Base-by-base conservation (phyloP, 75 land plant species). In the Pinus albicaulis region DNA sequence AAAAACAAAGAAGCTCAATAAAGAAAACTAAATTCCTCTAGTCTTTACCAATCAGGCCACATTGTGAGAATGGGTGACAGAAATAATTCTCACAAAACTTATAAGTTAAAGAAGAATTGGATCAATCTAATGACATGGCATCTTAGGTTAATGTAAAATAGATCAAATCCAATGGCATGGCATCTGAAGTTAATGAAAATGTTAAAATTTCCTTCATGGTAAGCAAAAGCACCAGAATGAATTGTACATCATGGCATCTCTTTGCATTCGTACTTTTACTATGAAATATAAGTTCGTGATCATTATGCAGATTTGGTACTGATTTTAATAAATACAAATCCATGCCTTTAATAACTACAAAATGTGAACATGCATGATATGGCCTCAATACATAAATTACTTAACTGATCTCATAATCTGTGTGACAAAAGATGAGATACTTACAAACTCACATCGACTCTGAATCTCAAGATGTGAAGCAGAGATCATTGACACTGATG, bases 291-390 rank as follows among this genome's bases (percentile, higher is more conserved):
- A 16, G 12, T 41, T n/a, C 7, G 20, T 13, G 31, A 38, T 4
- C 17, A 68, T 12, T 38, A 20, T 41, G 19, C 71, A 66, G n/a
- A 66, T 41, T 31, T 64, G 23, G 20, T 12, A 68, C 20, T 22
- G n/a, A n/a, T 68, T 68, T n/a, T 12, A 61, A 61, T 61, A 61
- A 61, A 61, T 61, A 61, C 64, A 61, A 26, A 61, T 61, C 24
- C 64, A 61, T 61, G 26, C 2, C 64, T 61, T n/a, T 11, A 14
- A 10, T 61, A 68, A 28, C 71, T 41, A 68, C 71, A 36, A 68
- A 20, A 36, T 68, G 71, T 20, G 24, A 20, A 41, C 48, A 68
- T 41, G 4, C 71, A 68, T 68, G 52, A 19, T 22, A 34, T 48
- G 10, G 53, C 53, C 53, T 48, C 22, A 10, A 11, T 68, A 68